phyloP scores from a whole-genome alignment of 192 early-diverging fungal genomes.

The Entophlyctis helioformis region DNA sequence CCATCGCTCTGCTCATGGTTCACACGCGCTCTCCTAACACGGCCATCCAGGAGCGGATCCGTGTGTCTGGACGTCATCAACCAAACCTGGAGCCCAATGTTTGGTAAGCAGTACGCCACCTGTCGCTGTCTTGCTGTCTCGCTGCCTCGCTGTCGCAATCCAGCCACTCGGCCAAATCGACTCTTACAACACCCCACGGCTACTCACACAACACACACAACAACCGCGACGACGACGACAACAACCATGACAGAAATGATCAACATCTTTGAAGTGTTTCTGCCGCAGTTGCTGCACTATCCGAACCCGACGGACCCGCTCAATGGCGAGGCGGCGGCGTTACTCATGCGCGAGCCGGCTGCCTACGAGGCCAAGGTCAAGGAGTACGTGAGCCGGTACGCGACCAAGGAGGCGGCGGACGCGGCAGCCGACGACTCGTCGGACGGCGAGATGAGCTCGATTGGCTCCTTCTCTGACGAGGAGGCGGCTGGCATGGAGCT shows the following conservation, averaged over 20 bases:
- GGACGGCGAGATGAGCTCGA: conserved; percentile 62
- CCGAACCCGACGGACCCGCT: conserved; percentile 99
- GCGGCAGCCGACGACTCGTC: conserved; percentile 42
- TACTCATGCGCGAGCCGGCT: conserved; percentile 86
- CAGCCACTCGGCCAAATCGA: too few species aligned
- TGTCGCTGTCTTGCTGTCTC: conserved; percentile 1
- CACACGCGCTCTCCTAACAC: too few species aligned
- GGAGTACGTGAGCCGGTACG: conserved; percentile 73
- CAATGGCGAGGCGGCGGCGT: conserved; percentile 95
- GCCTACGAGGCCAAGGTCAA: conserved; percentile 90
- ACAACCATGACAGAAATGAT: conserved; percentile 97
- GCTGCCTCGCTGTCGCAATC: not conserved
- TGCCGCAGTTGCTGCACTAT: conserved; percentile 94
- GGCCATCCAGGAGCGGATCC: conserved; percentile 90
- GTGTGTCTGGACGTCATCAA: conserved; percentile 99
- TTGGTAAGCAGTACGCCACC: conserved; percentile 58
- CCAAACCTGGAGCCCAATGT: conserved; percentile 99
- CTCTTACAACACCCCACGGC: too few species aligned
- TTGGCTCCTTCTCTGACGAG: conserved; percentile 70
- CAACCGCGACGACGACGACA: not conserved
- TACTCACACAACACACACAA: not conserved
- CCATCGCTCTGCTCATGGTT: too few species aligned
- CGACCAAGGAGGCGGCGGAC: conserved; percentile 78
- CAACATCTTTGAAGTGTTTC: conserved; percentile 98
- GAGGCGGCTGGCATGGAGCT: conserved; percentile 75